Evolutionary conservation across 179 eudicot species (phyloP).

Genomic region (Patellifolia procumbens): DNA sequence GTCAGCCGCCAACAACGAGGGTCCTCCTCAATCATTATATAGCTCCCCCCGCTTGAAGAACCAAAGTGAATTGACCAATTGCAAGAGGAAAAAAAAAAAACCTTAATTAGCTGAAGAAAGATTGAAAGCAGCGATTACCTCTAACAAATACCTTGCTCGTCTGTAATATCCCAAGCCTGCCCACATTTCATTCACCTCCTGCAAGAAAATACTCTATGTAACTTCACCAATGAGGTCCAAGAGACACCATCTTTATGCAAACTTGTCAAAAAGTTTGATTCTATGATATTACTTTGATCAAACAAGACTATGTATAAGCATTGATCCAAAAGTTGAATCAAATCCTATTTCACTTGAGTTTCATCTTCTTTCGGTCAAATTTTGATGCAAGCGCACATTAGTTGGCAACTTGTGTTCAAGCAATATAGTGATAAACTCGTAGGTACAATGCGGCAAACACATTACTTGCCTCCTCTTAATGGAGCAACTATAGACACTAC

Average conservation of each 20-base stretch:
- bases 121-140: conserved; percentile 42
- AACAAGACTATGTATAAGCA: background rate
- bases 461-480: background rate
- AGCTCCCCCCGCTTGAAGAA: background rate
- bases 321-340: background rate
- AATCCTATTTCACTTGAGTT: background rate
- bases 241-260: background rate
- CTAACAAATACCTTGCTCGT: conserved; percentile 78
- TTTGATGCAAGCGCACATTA: background rate
- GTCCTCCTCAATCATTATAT: background rate
- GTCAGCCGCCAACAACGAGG: conserved; percentile 2
- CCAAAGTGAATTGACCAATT: background rate
- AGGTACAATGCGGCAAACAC: background rate
- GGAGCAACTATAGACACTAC: background rate
- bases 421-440: background rate
- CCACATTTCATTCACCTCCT: conserved; percentile 99
- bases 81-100: background rate
- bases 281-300: background rate
- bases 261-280: background rate
- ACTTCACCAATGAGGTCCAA: conserved; percentile 1
- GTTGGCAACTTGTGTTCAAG: background rate
- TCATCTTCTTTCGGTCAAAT: background rate
- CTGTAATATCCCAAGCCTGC: conserved; percentile 97
- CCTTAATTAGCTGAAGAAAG: background rate
- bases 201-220: conserved; percentile 24